Evolutionary conservation across 495 filamentous ascomycete genomes (phyloP), one percentile per base, ranked within the genome.

Genomic region (Talaromyces thailandensis): DNA sequence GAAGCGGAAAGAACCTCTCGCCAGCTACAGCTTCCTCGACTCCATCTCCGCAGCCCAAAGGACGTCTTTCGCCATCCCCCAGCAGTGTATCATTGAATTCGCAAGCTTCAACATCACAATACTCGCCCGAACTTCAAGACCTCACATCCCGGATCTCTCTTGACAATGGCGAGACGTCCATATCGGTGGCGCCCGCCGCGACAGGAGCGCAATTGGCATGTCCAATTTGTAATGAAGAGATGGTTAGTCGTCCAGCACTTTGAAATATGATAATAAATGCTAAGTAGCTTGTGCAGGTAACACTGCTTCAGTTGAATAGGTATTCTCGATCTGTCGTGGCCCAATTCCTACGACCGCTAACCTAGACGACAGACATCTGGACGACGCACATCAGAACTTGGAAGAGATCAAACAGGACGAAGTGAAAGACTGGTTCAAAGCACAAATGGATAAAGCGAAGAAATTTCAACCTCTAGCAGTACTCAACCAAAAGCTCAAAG

Each of bases 371-470:
- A 90, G 89, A 69, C 94, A 98, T 73, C 88, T 98, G 65, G 94
- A 98, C 75, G 95, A 98, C 68, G 80, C 83, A 43, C 94, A 98
- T 75, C 88, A 92, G 64, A 91, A 97, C 65, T 82, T 98, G n/a
- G 92, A 95, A 72, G 91, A 91, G 62, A 83, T 90, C 58, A 89
- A 91, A 67, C 95, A 98, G 69, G 93, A 96, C 73, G 92, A 98
- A 75, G 93, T 97, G 64, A 96, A 96, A 76, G 93, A 90, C 60
- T 98, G 94, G 94, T 97, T 98, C 79, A 88, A 94, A 74, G 87
- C 89, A 65, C 94, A 97, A 72, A 95, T 98, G 79, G 82, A 90
- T 56, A 96, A 96, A 71, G 95, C 94, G 18, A 97, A 95, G 73
- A 86, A 86, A 40, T 98, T 98, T 71, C 95, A 98, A 66, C 94